Evolutionary conservation across 139 green algal genomes (phyloP), one percentile per base, ranked within the genome.

Genomic region (Tetraselmis striata): DNA sequence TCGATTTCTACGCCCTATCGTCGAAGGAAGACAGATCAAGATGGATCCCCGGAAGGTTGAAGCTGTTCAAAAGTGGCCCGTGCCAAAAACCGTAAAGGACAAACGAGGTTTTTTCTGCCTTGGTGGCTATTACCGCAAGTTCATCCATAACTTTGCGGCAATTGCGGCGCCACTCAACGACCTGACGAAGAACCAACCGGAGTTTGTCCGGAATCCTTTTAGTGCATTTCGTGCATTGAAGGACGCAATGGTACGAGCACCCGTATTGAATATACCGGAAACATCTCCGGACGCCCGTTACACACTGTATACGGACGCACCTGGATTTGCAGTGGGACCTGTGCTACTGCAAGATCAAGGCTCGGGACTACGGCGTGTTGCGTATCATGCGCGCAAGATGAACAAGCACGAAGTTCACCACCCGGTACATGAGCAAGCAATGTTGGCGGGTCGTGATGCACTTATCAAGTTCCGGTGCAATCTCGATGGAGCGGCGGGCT

Each of bases 291-390:
- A 31, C 23, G 23, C 74, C 25, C 74, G 26, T 18, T 77, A 77
- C 25, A 77, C 74, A 28, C 23, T 77, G 23, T 77, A 77, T 29
- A 77, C 74, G 5, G 74, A 77, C 74, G 74, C 74, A 18, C 2
- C 23, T 28, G 74, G 74, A 31, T 28, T 77, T 29, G 74, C 74
- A 11, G 11, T 77, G n/a, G 74, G 74, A 31, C 5, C 74, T 22
- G 74, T 77, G 22, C n/a, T 77, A 77, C n/a, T 77, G 2, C 74
- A 77, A 77, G 74, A 77, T 18, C 25, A 77, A 77, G 74, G 74
- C n/a, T 2, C 11, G 74, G n/a, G 74, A 77, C n/a, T 77, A 29
- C 74, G 23, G 25, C 74, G 5, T 18, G n/a, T 77, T 77, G 74
- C 74, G 2, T 77, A 31, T 18, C 26, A 77, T 18, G 25, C 74